These are phyloP conservation scores for Aureobasidium sp. DNA, from an alignment of 2,329 filamentous ascomycete species.

Conservation along the genomic window DNA sequence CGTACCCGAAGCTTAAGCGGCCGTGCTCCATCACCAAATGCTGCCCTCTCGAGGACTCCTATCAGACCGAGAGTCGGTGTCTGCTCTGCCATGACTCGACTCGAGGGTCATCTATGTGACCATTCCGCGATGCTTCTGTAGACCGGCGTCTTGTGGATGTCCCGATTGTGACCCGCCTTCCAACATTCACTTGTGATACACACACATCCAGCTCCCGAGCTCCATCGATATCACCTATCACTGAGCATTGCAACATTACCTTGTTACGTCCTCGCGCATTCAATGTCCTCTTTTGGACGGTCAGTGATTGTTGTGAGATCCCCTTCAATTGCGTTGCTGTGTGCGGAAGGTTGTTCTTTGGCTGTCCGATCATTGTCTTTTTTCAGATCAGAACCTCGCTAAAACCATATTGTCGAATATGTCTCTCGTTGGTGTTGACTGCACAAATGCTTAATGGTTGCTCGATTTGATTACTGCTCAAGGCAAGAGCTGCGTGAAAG, in stretches of 20 bases:
- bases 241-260: not conserved
- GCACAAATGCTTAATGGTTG: not conserved
- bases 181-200: not conserved
- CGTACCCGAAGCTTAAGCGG: constrained; percentile 12
- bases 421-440: not conserved
- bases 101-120: not conserved
- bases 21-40: not conserved
- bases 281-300: not conserved
- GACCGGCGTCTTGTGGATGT: not conserved
- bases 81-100: not conserved
- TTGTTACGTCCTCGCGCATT: not conserved
- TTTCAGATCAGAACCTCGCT: not conserved
- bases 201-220: not conserved
- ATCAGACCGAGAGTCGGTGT: not conserved
- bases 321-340: not conserved
- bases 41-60: not conserved
- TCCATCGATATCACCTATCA: not conserved
- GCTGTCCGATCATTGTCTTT: not conserved
- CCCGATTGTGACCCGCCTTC: not conserved
- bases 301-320: not conserved
- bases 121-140: not conserved
- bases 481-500: not conserved
- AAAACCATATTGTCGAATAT: not conserved
- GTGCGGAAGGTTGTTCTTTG: not conserved
- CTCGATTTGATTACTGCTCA: not conserved